Conservation (phyloP, 441 rosid species). For the Erysimum pusillum region DNA sequence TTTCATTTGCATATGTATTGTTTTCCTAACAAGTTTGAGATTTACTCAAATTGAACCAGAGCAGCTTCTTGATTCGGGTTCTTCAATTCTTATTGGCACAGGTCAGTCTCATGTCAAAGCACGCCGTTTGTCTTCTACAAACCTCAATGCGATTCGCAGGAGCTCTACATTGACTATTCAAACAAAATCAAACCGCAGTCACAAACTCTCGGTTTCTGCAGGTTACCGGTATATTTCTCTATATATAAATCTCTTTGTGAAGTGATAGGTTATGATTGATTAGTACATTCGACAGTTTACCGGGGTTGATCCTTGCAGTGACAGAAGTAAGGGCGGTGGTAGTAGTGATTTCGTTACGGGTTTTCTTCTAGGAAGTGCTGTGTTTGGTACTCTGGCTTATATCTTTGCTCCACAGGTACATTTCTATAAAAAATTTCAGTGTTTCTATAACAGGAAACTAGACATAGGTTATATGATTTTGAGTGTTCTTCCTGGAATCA, state of each 20-base stretch:
- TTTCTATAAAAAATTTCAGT: background rate
- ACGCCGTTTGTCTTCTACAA: slow-evolving; percentile 46
- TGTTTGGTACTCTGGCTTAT: slow-evolving; percentile 81
- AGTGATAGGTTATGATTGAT: background rate
- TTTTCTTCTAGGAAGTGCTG: slow-evolving; percentile 81
- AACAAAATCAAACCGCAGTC: slow-evolving; percentile 49
- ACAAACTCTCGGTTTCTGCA: slow-evolving; percentile 56
- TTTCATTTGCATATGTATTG: background rate
- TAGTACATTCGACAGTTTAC: background rate
- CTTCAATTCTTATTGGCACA: slow-evolving; percentile 2
- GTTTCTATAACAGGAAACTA: background rate
- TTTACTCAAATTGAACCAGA: background rate
- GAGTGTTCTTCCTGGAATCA: background rate
- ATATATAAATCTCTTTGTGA: background rate
- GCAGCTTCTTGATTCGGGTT: background rate
- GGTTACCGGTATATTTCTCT: slow-evolving; percentile 56
- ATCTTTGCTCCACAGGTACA: slow-evolving; percentile 89
- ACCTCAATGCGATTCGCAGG: slow-evolving; percentile 50
- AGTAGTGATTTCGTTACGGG: slow-evolving; percentile 87
- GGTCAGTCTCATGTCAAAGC: slow-evolving; percentile 58
- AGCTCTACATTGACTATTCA: slow-evolving; percentile 45
- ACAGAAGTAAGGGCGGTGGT: slow-evolving; percentile 55
- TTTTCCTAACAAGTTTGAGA: background rate
- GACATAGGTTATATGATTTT: background rate
- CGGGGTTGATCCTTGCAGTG: slow-evolving; percentile 50